Base-by-base conservation (phyloP, 2,329 filamentous ascomycete species). In the Aspergillus clavatus region DNA sequence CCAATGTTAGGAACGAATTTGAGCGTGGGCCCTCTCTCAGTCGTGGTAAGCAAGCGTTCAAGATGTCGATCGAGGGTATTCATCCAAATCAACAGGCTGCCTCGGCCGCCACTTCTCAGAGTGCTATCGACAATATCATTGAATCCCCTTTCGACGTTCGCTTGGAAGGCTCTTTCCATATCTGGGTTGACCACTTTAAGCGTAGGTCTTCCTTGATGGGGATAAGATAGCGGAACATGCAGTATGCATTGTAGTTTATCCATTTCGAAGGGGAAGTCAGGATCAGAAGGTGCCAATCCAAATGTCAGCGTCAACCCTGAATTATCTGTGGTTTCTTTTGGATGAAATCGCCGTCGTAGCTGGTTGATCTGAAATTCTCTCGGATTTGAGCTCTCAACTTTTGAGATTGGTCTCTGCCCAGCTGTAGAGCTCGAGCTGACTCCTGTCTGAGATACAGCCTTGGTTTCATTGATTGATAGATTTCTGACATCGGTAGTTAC, bases 191-290 rank as follows among this genome's bases (percentile, higher is more conserved):
- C 72, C 40, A 91, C 79, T 14, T 75, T 75, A 42, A 93, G 70
- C 12, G 69, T 71, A 28, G 87, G 82, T 22, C 69, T 70, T 33
- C 61, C 70, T 26, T 55, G 53, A 29, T 68, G 65, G 14, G 86
- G 87, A 64, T 87, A 91, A 14, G 66, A 67, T 7, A 60, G 62
- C 1, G 87, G 87, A 16, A 93, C 74, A 40, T 72, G 75, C 28
- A 93, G 69, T 35, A 80, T 73, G 61, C 86, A 90, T 31, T 86
- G 75, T 24, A 93, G 72, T 27, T 77, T 72, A 21, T 81, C 76
- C 59, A 91, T 72, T 50, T 89, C 85, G 64, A 87, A 91, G 1
- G 87, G 85, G 57, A 93, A 91, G 59, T 93, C 87, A 0, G 87
- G 87, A 61, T 93, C 87, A 5, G 87, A 89, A 4, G 87, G 87